Conservation (phyloP, 805 yeast genomes). For the Lipomyces orientalis region DNA sequence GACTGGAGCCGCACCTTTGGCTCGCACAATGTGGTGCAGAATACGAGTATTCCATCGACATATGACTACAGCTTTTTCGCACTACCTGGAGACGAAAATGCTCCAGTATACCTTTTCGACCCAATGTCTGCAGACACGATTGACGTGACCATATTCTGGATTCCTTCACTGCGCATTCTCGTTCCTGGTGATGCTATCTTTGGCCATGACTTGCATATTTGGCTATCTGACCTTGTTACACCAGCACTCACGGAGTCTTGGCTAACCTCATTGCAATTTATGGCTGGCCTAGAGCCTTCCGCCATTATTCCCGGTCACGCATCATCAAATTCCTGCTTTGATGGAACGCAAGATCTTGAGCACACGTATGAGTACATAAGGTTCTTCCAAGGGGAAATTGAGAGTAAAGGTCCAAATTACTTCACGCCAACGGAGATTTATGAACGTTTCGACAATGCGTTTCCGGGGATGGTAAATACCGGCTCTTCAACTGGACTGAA, state of each 20-base stretch:
- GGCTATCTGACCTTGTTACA: background rate
- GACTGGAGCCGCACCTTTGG: background rate
- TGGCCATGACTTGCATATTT: background rate
- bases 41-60: background rate
- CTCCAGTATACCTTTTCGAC: background rate
- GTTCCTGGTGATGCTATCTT: background rate
- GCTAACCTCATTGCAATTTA: background rate
- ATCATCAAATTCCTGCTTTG: background rate
- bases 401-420: background rate
- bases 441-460: background rate
- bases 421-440: background rate
- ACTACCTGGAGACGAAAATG: background rate
- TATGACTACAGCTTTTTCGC: constrained; percentile 1
- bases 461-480: background rate
- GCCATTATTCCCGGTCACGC: background rate
- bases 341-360: background rate
- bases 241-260: background rate
- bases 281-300: background rate
- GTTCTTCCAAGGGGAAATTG: background rate
- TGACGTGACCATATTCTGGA: background rate
- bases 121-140: background rate
- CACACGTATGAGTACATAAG: background rate
- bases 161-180: background rate
- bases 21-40: background rate
- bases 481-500: background rate